Evolutionary conservation across 768 basidiomycete genomes (phyloP).

Genomic region (Tylopilus sp.): DNA sequence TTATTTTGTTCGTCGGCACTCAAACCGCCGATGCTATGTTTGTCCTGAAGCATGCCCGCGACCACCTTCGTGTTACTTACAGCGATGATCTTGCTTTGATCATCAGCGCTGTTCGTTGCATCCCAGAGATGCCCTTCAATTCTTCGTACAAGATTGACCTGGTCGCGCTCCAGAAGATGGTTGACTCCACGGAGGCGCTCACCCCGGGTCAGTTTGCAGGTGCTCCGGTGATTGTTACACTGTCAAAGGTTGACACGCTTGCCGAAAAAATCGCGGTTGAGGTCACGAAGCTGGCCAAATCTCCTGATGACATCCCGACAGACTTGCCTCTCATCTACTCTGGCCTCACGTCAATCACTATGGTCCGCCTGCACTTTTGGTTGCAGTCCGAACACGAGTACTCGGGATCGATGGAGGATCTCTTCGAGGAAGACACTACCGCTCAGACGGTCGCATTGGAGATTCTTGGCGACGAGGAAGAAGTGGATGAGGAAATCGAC

Average conservation of each 20-base stretch:
- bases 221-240: constrained; percentile 5
- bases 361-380: constrained; percentile 32
- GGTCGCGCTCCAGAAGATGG: constrained; percentile 9
- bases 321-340: constrained; percentile 32
- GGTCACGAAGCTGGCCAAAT: constrained; percentile 27
- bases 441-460: constrained; percentile 28
- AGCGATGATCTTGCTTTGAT: constrained; percentile 7
- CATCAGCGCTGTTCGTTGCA: constrained; percentile 8
- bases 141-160: constrained; percentile 17
- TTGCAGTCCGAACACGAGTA: constrained; percentile 34
- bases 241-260: constrained; percentile 22
- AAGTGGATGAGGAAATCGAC: constrained; percentile 8
- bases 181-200: constrained; percentile 5
- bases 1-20: constrained; percentile 6
- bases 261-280: constrained; percentile 34
- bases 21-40: constrained; percentile 7
- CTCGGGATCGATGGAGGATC: constrained; percentile 22
- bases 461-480: constrained; percentile 24
- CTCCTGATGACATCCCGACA: constrained; percentile 23
- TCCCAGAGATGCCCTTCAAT: constrained; percentile 15
- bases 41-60: constrained; percentile 12
- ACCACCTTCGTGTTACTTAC: constrained; percentile 5
- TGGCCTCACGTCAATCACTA: constrained; percentile 30
- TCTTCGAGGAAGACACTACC: constrained; percentile 31
- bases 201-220: constrained; percentile 5